Evolutionary conservation across 805 yeast genomes (phyloP), one percentile per base, ranked within the genome.

Genomic region (Komagataella kurtzmanii): DNA sequence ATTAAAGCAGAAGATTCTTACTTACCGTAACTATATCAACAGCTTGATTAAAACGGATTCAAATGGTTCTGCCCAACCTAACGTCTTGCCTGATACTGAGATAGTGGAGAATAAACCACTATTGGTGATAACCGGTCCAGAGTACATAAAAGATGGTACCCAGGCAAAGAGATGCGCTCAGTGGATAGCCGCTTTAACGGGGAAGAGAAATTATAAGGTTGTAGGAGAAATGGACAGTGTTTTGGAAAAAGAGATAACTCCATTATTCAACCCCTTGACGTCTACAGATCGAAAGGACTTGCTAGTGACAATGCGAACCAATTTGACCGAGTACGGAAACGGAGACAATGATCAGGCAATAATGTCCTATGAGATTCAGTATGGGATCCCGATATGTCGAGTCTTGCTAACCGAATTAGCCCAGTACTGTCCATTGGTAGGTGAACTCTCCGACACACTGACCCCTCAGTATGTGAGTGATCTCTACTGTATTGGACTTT

Each of bases 391-490:
- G 1, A 56, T 60, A 30, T 68, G 72, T 56, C 61, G 78, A 23
- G 64, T 69, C 2, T 55, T 72, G 47, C 57, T 73, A 19, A 60
- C 66, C 47, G 71, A 70, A 52, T 57, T 75, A 49, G 73, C 76
- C 3, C 67, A 65, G 48, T 62, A 65, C 46, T 66, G 73, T 53
- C 78, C 80, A 2, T 56, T 77, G 17, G 74, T 72, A 2, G 75
- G 75, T 10, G 72, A 70, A 52, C 59, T 72, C 49, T 63, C 72
- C 19, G 79, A 75, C 58, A 73, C 77, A 2, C 65, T 77, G 44
- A 68, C 78, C 2, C 79, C 80, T 1, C 79, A 76, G 53, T 76
- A 72, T 60, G 67, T 72, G 48, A 63, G 75, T 1, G 82, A 77
- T 57, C 61, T 74, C 52, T 73, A 67, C 58, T 65, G 75, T 54